Conservation (phyloP, 352 stramenopile species). For the Pythium utonaiense region DNA sequence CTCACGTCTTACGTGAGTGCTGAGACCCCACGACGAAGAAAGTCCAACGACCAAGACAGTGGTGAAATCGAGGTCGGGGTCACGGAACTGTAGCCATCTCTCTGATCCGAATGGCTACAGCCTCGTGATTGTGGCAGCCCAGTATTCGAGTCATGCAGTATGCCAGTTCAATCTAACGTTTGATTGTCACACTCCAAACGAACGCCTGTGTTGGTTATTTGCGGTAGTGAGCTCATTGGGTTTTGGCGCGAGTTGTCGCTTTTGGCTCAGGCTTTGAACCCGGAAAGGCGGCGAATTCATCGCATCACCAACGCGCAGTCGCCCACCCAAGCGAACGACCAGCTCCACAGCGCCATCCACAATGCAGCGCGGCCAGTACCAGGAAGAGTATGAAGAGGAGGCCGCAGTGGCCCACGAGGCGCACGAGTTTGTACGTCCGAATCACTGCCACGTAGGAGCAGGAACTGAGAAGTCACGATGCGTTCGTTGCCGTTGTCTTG, state of each 20-base stretch:
- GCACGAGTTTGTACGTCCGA: conserved; percentile 36
- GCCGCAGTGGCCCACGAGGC: conserved; percentile 30
- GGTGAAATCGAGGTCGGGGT: conserved; percentile 1
- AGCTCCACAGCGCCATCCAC: background rate
- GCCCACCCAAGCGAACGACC: background rate
- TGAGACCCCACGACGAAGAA: conserved; percentile 10
- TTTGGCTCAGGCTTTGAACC: conserved; percentile 14
- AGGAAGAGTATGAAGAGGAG: conserved; percentile 43
- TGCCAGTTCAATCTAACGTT: conserved; percentile 17
- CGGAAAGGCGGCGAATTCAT: conserved; percentile 20
- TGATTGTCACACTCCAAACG: background rate
- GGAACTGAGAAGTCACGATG: background rate
- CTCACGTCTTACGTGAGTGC: conserved; percentile 16
- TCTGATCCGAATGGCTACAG: conserved; percentile 7
- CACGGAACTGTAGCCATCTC: conserved; percentile 11
- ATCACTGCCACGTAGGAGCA: background rate
- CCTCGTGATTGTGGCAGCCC: background rate
- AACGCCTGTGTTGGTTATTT: background rate
- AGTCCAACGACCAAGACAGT: background rate
- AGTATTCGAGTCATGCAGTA: conserved; percentile 10
- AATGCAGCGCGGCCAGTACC: conserved; percentile 36
- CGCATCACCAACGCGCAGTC: background rate
- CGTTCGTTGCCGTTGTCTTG: background rate
- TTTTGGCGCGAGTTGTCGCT: conserved; percentile 16
- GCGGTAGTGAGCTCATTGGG: conserved; percentile 9